Evolutionary conservation across 2,329 filamentous ascomycete genomes (phyloP), one percentile per base, ranked within the genome.

Genomic region (Pseudocercospora musae): DNA sequence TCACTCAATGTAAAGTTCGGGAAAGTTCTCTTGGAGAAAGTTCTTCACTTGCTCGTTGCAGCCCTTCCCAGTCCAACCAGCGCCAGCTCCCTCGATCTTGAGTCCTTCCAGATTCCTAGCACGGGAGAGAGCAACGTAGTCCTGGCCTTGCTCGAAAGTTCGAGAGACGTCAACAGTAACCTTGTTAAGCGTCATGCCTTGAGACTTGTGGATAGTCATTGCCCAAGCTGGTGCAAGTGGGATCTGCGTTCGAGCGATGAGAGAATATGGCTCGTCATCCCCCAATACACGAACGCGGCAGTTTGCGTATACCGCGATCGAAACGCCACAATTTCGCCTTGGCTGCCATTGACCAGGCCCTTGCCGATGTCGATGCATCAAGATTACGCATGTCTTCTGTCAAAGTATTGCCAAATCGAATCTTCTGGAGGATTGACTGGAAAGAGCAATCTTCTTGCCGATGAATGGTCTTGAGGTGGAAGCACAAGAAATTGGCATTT

Each of bases 61-160:
- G 10, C 48, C 31, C 11, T 4, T 15, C 3, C 31, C 31, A 5
- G 11, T 33, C 31, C 31, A 33, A 15, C 31, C 11, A 4, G 11
- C 11, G 9, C 31, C 11, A 33, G 11, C 11, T 11, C 31, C 31
- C 31, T 33, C 11, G 3, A 52, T 10, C 15, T n/a, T 31, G 48
- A 52, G 48, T 15, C 84, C 84, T 0, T 77, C 69, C 1, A 86
- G 74, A 4, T 76, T 79, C 10, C 77, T 78, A 15, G 82, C 84
- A 62, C 85, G 74, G 20, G 82, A 85, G 8, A 87, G 76, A 15
- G 84, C 85, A 8, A 89, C 86, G 60, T 89, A 89, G 0, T 82
- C 80, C 73, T 87, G 85, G 0, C 85, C 85, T 18, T 80, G 75
- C 59, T 83, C 83, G 66, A 87, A 89, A 0, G 78, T 78, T 2